Evolutionary conservation across 2,329 filamentous ascomycete species (phyloP), one percentile per base, ranked within the genome.

Genomic region (Fusarium nygamai): DNA sequence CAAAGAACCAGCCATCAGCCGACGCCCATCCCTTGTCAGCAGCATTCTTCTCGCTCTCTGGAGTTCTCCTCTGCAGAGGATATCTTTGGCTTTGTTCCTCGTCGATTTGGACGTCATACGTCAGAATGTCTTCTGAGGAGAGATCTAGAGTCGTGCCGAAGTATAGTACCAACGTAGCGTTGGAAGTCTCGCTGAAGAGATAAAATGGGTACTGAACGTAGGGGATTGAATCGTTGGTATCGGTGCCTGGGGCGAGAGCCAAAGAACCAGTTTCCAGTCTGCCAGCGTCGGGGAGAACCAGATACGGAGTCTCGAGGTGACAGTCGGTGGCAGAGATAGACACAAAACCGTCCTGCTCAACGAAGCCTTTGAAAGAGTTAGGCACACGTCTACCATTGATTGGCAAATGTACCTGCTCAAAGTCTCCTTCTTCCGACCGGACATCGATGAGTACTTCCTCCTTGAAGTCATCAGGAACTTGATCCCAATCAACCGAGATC

Each of bases 281-380:
- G 2, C 76, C 76, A 6, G 63, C 33, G 8, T 77, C 63, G 5
- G 74, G 73, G 2, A 78, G 39, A 3, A 50, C 6, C 0, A 58
- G 3, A 6, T 78, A 82, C 0, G 59, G 50, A 3, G 31, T 4
- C 8, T 44, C n/a, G 4, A 61, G 14, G 0, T 22, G 19, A 10
- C 64, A 31, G 1, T 39, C 39, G 0, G 66, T 73, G 3, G 75
- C 75, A 1, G 73, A 71, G 9, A 77, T 78, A 1, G 73, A 76
- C 20, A 90, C 82, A 57, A 85, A 84, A 27, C 83, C 82, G 69
- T 91, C 88, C 0, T 86, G 86, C 79, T 93, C 91, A 43, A 92
- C 86, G 71, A 91, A 92, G 9, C 90, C 90, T 27, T 17, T n/a
- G 81, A 91, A 92, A 36, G 82, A 83, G 2, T 81, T 76, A 0